Evolutionary conservation across 2,329 filamentous ascomycete species (phyloP), one percentile per base, ranked within the genome.

Genomic region (Bretziella fagacearum): DNA sequence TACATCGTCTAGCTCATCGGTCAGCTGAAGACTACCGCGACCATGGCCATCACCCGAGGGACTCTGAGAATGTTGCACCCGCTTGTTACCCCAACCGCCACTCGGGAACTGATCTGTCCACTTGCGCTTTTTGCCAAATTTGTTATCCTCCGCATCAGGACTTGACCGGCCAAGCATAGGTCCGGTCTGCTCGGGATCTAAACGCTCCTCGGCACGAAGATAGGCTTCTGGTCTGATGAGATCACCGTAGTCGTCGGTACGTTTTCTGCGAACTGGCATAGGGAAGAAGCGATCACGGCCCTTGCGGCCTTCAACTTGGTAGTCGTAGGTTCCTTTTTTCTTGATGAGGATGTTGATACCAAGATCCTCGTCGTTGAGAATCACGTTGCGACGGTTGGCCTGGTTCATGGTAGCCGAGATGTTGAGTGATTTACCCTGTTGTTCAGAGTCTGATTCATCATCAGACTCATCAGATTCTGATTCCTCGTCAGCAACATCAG

Each of bases 141-240:
- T n/a, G 53, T 80, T 69, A 26, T 64, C 63, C 23, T 69, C 67
- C 42, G 79, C 77, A 44, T 79, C 74, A 18, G 46, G 23, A 18
- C 46, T 48, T 20, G 7, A 13, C 22, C 18, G 26, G 10, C 32
- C 11, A 18, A 51, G 20, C 6, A 45, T 22, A 2, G 49, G 49
- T 6, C 49, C 49, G 6, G 33, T 33, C 13, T 25, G 23, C 10
- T 74, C 75, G 33, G 84, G 80, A 15, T 77, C 73, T 49, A 93
- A 85, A 49, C 85, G 79, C 62, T 96, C 91, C 58, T 98, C 91
- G 0, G 87, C 89, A 49, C 87, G 76, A 1, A 95, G 71, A 58
- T 89, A 98, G 53, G 98, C 91, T 60, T 96, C 91, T 0, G 89
- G 84, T 46, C 86, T 77, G 55, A 98, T 95, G 13, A 93, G 65